Percentiles rank a stretch among this genome's conserved stretches.
phyloP scores from a whole-genome alignment of 192 early-diverging fungal genomes.

The Tieghemiomyces parasiticus region DNA sequence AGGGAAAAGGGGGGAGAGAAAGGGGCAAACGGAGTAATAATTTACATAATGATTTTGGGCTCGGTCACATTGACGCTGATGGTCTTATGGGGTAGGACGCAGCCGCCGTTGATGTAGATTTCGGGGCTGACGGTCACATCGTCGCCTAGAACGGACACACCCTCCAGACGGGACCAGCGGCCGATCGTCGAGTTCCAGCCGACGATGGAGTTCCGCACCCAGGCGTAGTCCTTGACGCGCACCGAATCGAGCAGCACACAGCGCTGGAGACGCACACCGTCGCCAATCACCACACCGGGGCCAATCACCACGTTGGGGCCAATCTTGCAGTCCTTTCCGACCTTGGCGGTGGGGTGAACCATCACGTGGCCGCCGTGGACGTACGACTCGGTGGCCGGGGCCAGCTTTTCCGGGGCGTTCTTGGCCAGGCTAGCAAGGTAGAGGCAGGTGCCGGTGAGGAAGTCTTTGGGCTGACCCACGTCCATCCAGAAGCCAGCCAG shows the following conservation, averaged over 20 bases:
- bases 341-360: conserved; percentile 77
- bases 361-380: conserved; percentile 81
- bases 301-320: conserved; percentile 97
- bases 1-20: neutral
- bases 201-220: conserved; percentile 80
- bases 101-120: conserved; percentile 88
- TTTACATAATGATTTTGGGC: conserved; percentile 92
- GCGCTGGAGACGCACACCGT: conserved; percentile 84
- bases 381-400: conserved; percentile 46
- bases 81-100: conserved; percentile 92
- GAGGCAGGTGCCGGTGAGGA: conserved; percentile 84
- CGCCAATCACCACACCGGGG: conserved; percentile 76
- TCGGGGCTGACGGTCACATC: conserved; percentile 92
- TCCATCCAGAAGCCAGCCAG: conserved; percentile 99
- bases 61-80: conserved; percentile 79
- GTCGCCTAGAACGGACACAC: conserved; percentile 88
- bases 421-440: conserved; percentile 77
- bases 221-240: conserved; percentile 75
- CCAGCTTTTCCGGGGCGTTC: conserved; percentile 53
- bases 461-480: conserved; percentile 98
- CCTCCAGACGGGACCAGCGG: conserved; percentile 89
- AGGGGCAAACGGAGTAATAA: neutral
- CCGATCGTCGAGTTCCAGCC: conserved; percentile 95
- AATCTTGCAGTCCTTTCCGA: conserved; percentile 92
- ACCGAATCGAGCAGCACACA: conserved; percentile 79